Base-by-base conservation (phyloP, 441 rosid species). In the Bruguiera hainesii region DNA sequence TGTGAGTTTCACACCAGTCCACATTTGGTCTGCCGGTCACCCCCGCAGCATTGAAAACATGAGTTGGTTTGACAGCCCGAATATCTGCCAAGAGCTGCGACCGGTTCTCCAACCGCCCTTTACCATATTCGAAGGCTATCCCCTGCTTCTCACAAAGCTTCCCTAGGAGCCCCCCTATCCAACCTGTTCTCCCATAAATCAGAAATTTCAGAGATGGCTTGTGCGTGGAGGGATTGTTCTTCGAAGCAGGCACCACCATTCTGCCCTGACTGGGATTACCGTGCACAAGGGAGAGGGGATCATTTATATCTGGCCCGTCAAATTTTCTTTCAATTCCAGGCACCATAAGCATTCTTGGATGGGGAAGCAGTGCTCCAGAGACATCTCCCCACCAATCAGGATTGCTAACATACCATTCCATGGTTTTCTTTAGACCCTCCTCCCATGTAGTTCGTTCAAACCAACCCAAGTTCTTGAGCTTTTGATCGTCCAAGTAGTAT, bases 341-440 rank as follows among this genome's bases (percentile, higher is more conserved):
- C 92, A 90, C 88, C 94, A 90, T 88, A 61, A 86, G 68, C 97
- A 88, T 86, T 73, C 94, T 75, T 58, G 97, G 97, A 71, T 90
- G 94, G 61, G 94, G 97, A 50, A 86, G 87, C 67, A 90, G 67
- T 19, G 97, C 97, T 35, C 94, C 94, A 26, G 92, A 78, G 35
- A 90, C 97, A 73, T 90, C 97, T 19, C 92, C 97, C 97, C 97
- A 90, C 97, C 97, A 90, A 56, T 85, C 88, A 61, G 92, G 94
- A 75, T 90, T 85, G 60, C 77, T 74, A 55, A 82, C 88, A 76
- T 90, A 88, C 97, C 97, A 90, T 6, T 86, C 85, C 60, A 85
- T 81, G 16, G 94, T 90, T 83, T 86, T 90, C 83, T 52, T 86
- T 75, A 90, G 60, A 5, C 97, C 97, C 63, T 88, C 94, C 74